phyloP scores from a whole-genome alignment of 2,329 filamentous ascomycete species.

The Cladobotryum mycophilum region DNA sequence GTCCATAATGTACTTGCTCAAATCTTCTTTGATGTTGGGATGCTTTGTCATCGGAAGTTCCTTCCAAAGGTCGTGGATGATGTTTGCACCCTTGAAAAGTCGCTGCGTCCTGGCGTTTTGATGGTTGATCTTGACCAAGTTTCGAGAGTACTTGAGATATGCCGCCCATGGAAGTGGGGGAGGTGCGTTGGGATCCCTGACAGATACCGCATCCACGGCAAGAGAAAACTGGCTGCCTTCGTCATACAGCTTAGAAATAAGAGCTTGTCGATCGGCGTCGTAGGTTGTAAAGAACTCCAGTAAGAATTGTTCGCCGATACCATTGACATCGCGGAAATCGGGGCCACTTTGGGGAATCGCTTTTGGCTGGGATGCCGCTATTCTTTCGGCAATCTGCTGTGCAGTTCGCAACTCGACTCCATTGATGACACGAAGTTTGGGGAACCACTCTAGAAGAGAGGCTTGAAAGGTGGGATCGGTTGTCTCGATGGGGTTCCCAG shows the following conservation, averaged over 20 bases:
- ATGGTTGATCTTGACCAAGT: conserved; percentile 64
- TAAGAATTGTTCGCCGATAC: conserved; percentile 71
- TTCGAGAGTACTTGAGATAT: conserved; percentile 74
- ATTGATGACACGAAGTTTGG: conserved; percentile 72
- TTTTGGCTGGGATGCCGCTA: conserved; percentile 44
- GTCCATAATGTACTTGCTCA: conserved; percentile 75
- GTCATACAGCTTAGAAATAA: conserved; percentile 68
- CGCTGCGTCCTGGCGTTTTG: conserved; percentile 56
- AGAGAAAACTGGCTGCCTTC: conserved; percentile 68
- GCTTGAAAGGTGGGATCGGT: conserved; percentile 54
- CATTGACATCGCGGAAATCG: conserved; percentile 66
- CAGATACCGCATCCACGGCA: conserved; percentile 58
- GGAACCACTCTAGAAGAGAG: conserved; percentile 76
- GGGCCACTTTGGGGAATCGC: conserved; percentile 57
- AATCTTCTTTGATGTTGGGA: conserved; percentile 59
- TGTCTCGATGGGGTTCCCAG: conserved; percentile 66
- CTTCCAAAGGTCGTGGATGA: conserved; percentile 64
- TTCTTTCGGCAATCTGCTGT: conserved; percentile 56
- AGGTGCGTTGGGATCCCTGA: conserved; percentile 39
- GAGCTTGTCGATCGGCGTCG: conserved; percentile 60
- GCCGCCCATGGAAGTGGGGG: conserved; percentile 57
- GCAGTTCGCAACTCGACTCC: conserved; percentile 65
- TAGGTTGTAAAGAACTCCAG: conserved; percentile 67
- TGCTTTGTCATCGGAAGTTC: conserved; percentile 67
- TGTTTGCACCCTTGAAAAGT: conserved; percentile 55